These are phyloP conservation scores for Brassica incana DNA, from an alignment of 345 rosid species.

Conservation along the genomic window DNA sequence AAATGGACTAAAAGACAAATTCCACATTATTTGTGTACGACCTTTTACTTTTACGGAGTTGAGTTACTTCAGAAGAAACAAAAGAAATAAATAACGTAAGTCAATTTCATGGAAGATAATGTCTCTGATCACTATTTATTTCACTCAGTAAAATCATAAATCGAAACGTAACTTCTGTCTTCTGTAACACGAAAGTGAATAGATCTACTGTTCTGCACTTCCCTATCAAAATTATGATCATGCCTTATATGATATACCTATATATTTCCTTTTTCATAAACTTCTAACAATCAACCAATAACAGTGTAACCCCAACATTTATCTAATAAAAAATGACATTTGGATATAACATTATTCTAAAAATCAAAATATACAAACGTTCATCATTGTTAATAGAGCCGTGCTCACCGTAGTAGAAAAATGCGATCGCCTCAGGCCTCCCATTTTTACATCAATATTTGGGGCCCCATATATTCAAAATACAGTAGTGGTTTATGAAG, in stretches of 20 bases:
- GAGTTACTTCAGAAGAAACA: conserved; percentile 30
- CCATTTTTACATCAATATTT: too few relatives aligned
- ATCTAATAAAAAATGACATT: neutral
- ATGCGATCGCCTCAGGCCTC: too few relatives aligned
- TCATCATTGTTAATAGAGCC: neutral
- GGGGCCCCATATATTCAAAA: too few relatives aligned
- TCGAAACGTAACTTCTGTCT: conserved; percentile 24
- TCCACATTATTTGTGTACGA: conserved; percentile 6
- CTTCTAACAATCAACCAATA: neutral
- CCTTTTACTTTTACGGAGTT: conserved; percentile 39
- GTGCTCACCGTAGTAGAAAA: too few relatives aligned
- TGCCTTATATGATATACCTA: neutral
- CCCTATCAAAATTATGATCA: conserved; percentile 22
- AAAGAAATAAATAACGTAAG: conserved; percentile 37
- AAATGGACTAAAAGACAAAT: neutral
- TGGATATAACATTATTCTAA: neutral
- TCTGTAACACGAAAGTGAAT: conserved; percentile 22
- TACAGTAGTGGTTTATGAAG: too few relatives aligned
- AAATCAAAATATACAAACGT: neutral
- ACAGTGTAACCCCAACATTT: neutral
- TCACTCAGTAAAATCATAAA: conserved; percentile 26
- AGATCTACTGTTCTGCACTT: conserved; percentile 28
- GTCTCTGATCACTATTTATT: conserved; percentile 42
- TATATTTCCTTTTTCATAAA: conserved; percentile 29
- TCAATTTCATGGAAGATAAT: conserved; percentile 33